These are phyloP conservation scores for Withania somnifera DNA, from an alignment of 305 asterid species.

Conservation along the genomic window DNA sequence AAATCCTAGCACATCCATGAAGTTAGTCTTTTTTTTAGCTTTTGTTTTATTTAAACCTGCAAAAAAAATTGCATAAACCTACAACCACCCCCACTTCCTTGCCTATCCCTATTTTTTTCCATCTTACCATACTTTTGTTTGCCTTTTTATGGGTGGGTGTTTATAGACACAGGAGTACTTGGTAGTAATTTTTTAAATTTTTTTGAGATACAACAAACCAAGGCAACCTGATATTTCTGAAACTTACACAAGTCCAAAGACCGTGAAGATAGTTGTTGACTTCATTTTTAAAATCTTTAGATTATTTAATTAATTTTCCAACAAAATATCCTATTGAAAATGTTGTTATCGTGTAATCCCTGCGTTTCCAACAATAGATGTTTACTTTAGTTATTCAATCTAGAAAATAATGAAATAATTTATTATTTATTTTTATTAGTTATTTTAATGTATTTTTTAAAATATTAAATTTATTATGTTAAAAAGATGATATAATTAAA, in stretches of 20 bases:
- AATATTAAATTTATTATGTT: too few species aligned
- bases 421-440: too few species aligned
- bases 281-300: not conserved
- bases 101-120: too few species aligned
- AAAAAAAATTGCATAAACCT: too few species aligned
- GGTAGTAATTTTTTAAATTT: not conserved
- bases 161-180: slow-evolving; percentile 5
- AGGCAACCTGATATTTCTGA: slow-evolving; percentile 6
- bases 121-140: slow-evolving; percentile 9
- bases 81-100: too few species aligned
- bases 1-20: not conserved
- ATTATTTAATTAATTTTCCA: not conserved
- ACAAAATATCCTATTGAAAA: not conserved
- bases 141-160: slow-evolving; percentile 23
- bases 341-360: not conserved
- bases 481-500: too few species aligned
- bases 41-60: too few species aligned
- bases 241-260: not conserved
- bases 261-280: not conserved
- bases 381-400: too few species aligned
- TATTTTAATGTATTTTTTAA: too few species aligned
- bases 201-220: slow-evolving; percentile 18
- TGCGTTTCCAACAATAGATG: too few species aligned
- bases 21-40: slow-evolving; percentile 5
- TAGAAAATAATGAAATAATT: too few species aligned